Base-by-base conservation (phyloP, 2,329 filamentous ascomycete genomes). In the Furcasterigmium sp. region DNA sequence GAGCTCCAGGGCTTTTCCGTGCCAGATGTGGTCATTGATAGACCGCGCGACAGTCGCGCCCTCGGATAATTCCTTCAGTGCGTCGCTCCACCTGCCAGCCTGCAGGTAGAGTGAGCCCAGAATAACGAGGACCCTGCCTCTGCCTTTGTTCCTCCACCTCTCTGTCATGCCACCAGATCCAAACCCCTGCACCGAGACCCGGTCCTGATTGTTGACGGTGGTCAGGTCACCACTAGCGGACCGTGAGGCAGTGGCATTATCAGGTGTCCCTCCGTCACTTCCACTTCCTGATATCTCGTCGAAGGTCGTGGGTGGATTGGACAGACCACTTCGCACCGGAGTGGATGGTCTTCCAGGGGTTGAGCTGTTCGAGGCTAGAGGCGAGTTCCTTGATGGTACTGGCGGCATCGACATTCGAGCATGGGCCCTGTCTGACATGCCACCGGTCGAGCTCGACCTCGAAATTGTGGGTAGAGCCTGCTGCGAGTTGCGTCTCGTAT, bases 1-100 rank as follows among this genome's bases (percentile, higher is more conserved):
- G 21, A 91, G 82, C 59, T 98, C 94, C 17, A 98, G 72, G 1
- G 89, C 91, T 64, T 97, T 97, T 15, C 87, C 93, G 65, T 96
- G 89, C 91, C 93, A 98, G n/a, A 97, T 63, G 63, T 95, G 88
- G 63, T 98, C 93, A 54, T 89, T 91, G 46, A 87, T 78, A 29
- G 81, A 82, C 54, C 88, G 85, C 14, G 89, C 85, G 53, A 84
- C 80, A 9, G 78, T 78, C 2, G 87, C 90, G 42, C 85, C 88
- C 47, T 96, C 91, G 9, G 81, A 73, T 18, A 96, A 76, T 58
- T 95, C 88, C 59, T 81, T 85, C 37, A 97, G 63, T 8, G 91
- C 91, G 65, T 97, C 91, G 38, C 75, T 79, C 90, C 93, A 96
- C 49, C 90, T 81, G 20, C 93, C 93, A 42, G 89, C 86, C 62